phyloP scores from a whole-genome alignment of 352 stramenopile genomes.

The Globisporangium solare region DNA sequence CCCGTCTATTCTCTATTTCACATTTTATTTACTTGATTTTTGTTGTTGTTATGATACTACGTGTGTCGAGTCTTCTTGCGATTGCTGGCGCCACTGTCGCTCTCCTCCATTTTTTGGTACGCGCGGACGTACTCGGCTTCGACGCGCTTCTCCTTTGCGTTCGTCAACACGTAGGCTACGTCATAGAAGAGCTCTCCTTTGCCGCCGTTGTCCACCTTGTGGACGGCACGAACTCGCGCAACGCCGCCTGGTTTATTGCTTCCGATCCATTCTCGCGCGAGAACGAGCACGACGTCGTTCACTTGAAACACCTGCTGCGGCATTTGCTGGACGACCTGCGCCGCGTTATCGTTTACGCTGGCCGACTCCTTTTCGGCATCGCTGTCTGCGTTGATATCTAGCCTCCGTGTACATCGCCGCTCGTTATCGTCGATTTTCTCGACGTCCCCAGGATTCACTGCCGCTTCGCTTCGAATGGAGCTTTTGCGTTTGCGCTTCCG shows the following conservation, averaged over 20 bases:
- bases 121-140: conserved; percentile 47
- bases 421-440: conserved; percentile 15
- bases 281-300: conserved; percentile 51
- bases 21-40: background rate
- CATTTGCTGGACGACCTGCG: conserved; percentile 14
- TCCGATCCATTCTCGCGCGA: conserved; percentile 45
- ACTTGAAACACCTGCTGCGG: conserved; percentile 35
- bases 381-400: conserved; percentile 44
- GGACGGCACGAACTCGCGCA: conserved; percentile 44
- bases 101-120: conserved; percentile 16
- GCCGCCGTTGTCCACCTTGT: conserved; percentile 17
- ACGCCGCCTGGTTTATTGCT: conserved; percentile 74
- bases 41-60: conserved; percentile 1
- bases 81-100: background rate
- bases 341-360: conserved; percentile 12
- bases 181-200: conserved; percentile 46
- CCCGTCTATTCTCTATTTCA: conserved; percentile 1
- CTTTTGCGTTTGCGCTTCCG: conserved; percentile 48
- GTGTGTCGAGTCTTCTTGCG: conserved; percentile 8
- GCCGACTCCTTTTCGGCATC: conserved; percentile 17
- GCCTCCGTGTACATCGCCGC: conserved; percentile 27
- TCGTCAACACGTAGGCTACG: conserved; percentile 55
- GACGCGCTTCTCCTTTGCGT: conserved; percentile 52
- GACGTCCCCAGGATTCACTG: conserved; percentile 8
- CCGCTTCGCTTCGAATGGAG: conserved; percentile 11